Conservation (phyloP, 2,329 filamentous ascomycete genomes). For the Nigrospora sphaerica region DNA sequence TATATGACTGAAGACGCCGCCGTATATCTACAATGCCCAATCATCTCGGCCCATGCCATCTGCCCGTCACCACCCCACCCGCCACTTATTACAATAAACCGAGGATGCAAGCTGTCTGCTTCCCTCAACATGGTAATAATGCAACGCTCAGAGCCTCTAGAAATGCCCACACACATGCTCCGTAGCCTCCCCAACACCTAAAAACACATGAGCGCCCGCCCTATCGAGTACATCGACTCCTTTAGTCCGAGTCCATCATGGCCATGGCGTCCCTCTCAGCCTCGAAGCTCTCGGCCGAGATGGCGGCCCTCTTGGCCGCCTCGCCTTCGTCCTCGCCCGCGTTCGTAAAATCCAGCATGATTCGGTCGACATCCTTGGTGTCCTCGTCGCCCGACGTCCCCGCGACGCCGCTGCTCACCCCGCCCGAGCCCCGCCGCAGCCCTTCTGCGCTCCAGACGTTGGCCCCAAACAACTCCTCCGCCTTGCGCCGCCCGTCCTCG, state of each 20-base stretch:
- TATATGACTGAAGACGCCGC: too few relatives aligned
- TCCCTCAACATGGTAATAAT: not conserved
- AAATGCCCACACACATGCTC: not conserved
- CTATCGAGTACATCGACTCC: not conserved
- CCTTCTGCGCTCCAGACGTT: slow-evolving; percentile 34
- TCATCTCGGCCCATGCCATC: too few relatives aligned
- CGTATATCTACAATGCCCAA: too few relatives aligned
- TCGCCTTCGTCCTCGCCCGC: slow-evolving; percentile 41
- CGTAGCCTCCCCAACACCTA: not conserved
- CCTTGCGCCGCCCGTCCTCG: slow-evolving; percentile 40
- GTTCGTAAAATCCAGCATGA: slow-evolving; percentile 50
- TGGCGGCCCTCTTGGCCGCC: slow-evolving; percentile 24
- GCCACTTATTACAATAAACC: not conserved
- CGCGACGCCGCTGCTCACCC: slow-evolving; percentile 11
- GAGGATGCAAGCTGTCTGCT: not conserved
- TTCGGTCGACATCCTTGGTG: slow-evolving; percentile 42
- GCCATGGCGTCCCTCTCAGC: slow-evolving; percentile 24
- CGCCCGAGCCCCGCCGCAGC: slow-evolving; percentile 15
- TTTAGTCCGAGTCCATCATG: slow-evolving; percentile 25
- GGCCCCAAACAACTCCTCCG: slow-evolving; percentile 42
- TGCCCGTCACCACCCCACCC: too few relatives aligned
- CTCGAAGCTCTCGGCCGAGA: slow-evolving; percentile 25
- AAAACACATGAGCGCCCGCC: slow-evolving; percentile 1
- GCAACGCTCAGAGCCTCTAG: not conserved
- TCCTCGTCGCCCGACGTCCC: slow-evolving; percentile 29